Evolutionary conservation across 352 stramenopile genomes (phyloP).

Genomic region (Pythium utonaiense): DNA sequence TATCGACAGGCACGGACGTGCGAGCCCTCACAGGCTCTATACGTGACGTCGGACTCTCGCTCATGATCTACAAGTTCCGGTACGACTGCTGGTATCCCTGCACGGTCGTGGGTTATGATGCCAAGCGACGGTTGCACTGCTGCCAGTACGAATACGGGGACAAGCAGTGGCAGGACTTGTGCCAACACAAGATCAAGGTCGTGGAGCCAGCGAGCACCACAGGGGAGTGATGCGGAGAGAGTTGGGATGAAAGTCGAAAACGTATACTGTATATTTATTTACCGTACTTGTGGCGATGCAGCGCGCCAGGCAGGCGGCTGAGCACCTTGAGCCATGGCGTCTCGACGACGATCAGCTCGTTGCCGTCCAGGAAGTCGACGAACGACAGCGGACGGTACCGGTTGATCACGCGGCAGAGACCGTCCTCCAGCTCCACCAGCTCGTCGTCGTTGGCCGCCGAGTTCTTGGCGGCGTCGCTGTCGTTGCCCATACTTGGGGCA

Average conservation of each 20-base stretch:
- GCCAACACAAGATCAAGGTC: slow-evolving; percentile 44
- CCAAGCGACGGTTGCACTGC: slow-evolving; percentile 68
- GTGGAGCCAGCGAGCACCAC: slow-evolving; percentile 22
- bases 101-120: slow-evolving; percentile 68
- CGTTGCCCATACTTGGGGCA: slow-evolving; percentile 56
- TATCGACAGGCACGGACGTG: background rate
- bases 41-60: slow-evolving; percentile 57
- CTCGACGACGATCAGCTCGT: slow-evolving; percentile 80
- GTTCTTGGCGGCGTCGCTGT: slow-evolving; percentile 52
- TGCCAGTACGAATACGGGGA: slow-evolving; percentile 81
- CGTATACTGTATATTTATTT: slow-evolving; percentile 48
- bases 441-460: slow-evolving; percentile 49
- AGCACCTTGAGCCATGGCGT: slow-evolving; percentile 86
- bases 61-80: slow-evolving; percentile 70
- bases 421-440: slow-evolving; percentile 54
- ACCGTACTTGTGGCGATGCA: slow-evolving; percentile 86
- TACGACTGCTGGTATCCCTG: slow-evolving; percentile 85
- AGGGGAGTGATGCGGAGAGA: background rate
- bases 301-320: slow-evolving; percentile 67
- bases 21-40: slow-evolving; percentile 37
- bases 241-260: background rate
- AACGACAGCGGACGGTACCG: slow-evolving; percentile 84
- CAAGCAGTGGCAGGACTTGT: slow-evolving; percentile 76
- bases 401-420: slow-evolving; percentile 75
- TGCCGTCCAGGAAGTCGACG: slow-evolving; percentile 71